Evolutionary conservation across 345 rosid species (phyloP).

Genomic region (Lagerstroemia speciosa): DNA sequence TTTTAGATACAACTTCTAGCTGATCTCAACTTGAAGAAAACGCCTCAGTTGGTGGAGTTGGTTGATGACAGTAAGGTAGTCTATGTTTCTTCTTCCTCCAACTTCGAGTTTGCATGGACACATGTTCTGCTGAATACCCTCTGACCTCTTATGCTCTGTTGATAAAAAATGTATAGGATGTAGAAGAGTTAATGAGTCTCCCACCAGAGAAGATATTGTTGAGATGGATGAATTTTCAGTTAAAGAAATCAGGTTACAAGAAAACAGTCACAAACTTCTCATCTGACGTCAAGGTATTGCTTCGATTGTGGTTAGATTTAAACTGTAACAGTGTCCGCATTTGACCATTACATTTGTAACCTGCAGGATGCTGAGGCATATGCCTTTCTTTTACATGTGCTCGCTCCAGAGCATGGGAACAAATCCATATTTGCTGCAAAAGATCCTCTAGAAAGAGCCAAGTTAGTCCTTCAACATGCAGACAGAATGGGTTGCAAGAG

Average conservation of each 20-base stretch:
- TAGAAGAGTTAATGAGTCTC: slow-evolving; percentile 9
- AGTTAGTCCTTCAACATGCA: slow-evolving; percentile 85
- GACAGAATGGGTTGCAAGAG: slow-evolving; percentile 96
- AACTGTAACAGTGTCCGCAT: not conserved
- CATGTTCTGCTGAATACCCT: no score
- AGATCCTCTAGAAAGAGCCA: slow-evolving; percentile 64
- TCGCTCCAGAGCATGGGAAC: slow-evolving; percentile 79
- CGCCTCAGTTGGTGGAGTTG: slow-evolving; percentile 12
- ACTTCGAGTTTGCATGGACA: not conserved
- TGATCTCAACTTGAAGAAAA: slow-evolving; percentile 8
- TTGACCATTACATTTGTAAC: slow-evolving; percentile 3
- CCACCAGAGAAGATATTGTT: slow-evolving; percentile 10
- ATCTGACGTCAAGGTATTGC: slow-evolving; percentile 5
- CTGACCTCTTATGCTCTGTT: not conserved
- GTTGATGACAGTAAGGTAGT: slow-evolving; percentile 7
- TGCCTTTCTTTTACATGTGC: slow-evolving; percentile 77
- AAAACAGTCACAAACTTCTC: slow-evolving; percentile 10
- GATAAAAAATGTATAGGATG: not conserved
- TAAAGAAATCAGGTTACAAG: slow-evolving; percentile 11
- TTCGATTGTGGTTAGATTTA: not conserved
- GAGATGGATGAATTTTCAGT: slow-evolving; percentile 10
- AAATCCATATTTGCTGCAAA: slow-evolving; percentile 45
- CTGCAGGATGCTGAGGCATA: slow-evolving; percentile 97
- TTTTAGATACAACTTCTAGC: slow-evolving; percentile 9
- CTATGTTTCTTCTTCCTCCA: not conserved